Conservation (phyloP, 805 yeast genomes). For the Alloascoidea hylecoeti region DNA sequence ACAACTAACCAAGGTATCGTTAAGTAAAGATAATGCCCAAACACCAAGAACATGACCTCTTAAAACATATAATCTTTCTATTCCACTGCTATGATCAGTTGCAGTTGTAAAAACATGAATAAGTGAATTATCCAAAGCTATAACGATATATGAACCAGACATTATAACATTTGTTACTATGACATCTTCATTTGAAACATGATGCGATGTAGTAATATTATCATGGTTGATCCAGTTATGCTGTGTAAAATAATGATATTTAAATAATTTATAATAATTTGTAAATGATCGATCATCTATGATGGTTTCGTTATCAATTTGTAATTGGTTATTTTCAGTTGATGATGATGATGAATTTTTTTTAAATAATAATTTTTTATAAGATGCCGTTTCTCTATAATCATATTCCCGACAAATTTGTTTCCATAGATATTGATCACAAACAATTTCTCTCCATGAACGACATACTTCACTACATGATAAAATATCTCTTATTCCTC, state of each 20-base stretch:
- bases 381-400: not conserved
- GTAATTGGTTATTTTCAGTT: constrained; percentile 4
- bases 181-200: constrained; percentile 16
- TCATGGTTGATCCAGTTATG: constrained; percentile 27
- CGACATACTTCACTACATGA: constrained; percentile 79
- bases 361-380: not conserved
- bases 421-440: constrained; percentile 28
- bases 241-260: constrained; percentile 22
- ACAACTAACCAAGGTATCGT: constrained; percentile 83
- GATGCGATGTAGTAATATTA: constrained; percentile 22
- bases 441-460: constrained; percentile 43
- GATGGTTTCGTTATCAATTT: constrained; percentile 3
- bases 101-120: constrained; percentile 24
- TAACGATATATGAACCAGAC: constrained; percentile 20
- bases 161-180: constrained; percentile 24
- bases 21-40: constrained; percentile 90
- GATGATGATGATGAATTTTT: not conserved
- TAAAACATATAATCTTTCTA: constrained; percentile 61
- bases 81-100: too few species aligned
- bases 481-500: too few species aligned
- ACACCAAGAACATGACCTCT: constrained; percentile 98
- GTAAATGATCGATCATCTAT: not conserved
- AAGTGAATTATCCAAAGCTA: constrained; percentile 27
- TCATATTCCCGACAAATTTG: constrained; percentile 14
- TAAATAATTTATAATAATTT: constrained; percentile 19